Evolutionary conservation across 257 asterid genomes (phyloP), one percentile per base, ranked within the genome.

Genomic region (Jacaranda mimosifolia): DNA sequence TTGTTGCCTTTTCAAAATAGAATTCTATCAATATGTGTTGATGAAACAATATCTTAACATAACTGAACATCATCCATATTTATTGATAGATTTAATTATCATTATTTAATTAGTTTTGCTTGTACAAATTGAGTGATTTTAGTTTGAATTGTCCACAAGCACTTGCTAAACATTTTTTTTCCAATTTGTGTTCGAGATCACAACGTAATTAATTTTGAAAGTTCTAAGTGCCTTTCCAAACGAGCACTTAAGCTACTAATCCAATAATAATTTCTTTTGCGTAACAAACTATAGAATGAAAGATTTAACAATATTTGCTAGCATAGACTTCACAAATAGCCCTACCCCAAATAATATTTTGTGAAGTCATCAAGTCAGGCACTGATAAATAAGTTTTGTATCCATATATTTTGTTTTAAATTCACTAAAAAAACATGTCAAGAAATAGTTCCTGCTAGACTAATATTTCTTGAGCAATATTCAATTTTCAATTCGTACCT

Each of bases 331-430:
- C n/a, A 18, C 57, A 67, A 67, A 43, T 67, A 67, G 57, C 13
- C 72, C 72, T 67, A 9, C 72, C 72, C 72, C 72, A 45, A 43
- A 67, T 67, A 67, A 35, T 3, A 63, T 65, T 64, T 64, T 40
- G 6, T 35, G 48, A 38, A 10, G 6, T 68, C 62, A 35, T 8
- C 32, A 32, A 14, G 21, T 63, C 38, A 39, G 69, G 69, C 32
- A 63, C 8, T 26, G n/a, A 59, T 56, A 6, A 7, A 2, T 56
- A 56, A 17, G 63, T 56, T 56, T 56, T 56, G 62, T 2, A 18
- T 52, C 57, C 32, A 42, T 55, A 5, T 17, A 55, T n/a, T 17
- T 17, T 55, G n/a, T 55, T 3, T 17, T 4, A 55, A 17, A 55
- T 55, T 55, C 15, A 55, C 53, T 9, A 55, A 55, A 55, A 14